Base-by-base conservation (phyloP, 192 early-diverging fungal genomes). In the Bifiguratus adelaidae region DNA sequence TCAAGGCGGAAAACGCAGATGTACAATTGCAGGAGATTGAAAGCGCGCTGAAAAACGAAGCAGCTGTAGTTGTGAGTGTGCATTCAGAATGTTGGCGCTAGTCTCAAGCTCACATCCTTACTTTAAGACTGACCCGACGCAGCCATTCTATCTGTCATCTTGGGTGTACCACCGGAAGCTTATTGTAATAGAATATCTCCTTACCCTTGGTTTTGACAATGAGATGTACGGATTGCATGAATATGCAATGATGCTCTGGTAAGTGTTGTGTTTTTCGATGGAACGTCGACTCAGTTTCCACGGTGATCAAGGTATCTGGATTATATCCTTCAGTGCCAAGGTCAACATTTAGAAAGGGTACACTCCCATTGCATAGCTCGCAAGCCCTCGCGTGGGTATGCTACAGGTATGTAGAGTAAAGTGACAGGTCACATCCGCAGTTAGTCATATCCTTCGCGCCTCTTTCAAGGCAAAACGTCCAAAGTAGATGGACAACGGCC, bases 161-260 rank as follows among this genome's bases (percentile, higher is more conserved):
- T 85, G 83, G 83, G 67, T 66, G 8, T 83, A 75, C 53, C 64
- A 78, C 32, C 61, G 66, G 27, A 81, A 83, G 46, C 51, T 81
- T 1, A 63, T 43, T 16, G 55, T 78, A 41, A 59, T 83, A 56
- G 70, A 76, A 29, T 58, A 61, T 7, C 47, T 75, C 41, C 35
- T 83, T 11, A 44, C 70, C 20, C 48, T 81, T 0, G 83, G 83
- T 5, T 83, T 79, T 58, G 83, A 85, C 38, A 47, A 83, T 1
- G 83, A 81, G 32, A 58, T 85, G 0, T 85, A 83, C 52, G 70
- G 73, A n/a, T 12, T 42, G 4, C 67, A 78, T 55, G 83, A 85
- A 53, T 71, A 67, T 38, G 35, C 65, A 4, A 80, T 77, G 74
- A 66, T 85, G 11, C 77, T 76, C 25, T 76, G 71, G 81, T 74